phyloP scores from a whole-genome alignment of 768 basidiomycete genomes.

The Flagelloscypha sp. region DNA sequence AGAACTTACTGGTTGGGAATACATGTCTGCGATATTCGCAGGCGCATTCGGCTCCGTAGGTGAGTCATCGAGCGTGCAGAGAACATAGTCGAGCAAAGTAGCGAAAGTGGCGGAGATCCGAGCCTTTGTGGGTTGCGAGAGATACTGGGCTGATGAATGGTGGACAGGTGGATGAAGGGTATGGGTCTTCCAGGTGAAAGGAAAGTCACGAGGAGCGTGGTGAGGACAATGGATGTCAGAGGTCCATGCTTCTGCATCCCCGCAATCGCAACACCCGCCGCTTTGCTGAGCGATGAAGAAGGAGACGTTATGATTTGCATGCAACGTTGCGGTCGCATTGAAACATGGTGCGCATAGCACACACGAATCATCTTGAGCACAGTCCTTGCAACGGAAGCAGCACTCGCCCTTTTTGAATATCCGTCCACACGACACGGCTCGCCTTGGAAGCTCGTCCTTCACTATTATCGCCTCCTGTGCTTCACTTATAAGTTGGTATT shows the following conservation, averaged over 20 bases:
- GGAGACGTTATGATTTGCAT: constrained; percentile 81
- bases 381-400: constrained; percentile 96
- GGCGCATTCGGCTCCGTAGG: constrained; percentile 73
- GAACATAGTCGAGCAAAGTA: constrained; percentile 73
- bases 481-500: no score
- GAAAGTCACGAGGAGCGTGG: constrained; percentile 50
- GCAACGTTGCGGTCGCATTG: constrained; percentile 78
- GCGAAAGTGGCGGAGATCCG: constrained; percentile 55
- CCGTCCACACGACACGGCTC: constrained; percentile 74
- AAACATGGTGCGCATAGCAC: constrained; percentile 89
- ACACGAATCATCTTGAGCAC: constrained; percentile 81
- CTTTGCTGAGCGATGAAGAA: constrained; percentile 91
- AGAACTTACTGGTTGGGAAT: constrained; percentile 68
- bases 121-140: constrained; percentile 33
- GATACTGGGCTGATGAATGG: constrained; percentile 6
- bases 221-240: constrained; percentile 56
- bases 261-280: constrained; percentile 93
- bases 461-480: no score
- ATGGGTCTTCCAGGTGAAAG: constrained; percentile 16
- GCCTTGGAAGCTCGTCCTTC: constrained; percentile 48
- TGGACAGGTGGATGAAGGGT: constrained; percentile 11
- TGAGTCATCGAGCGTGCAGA: constrained; percentile 76
- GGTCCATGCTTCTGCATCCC: constrained; percentile 86
- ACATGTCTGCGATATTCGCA: constrained; percentile 56
- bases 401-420: constrained; percentile 89